Evolutionary conservation across 768 basidiomycete genomes (phyloP).

Genomic region (Mrakia blollopis): DNA sequence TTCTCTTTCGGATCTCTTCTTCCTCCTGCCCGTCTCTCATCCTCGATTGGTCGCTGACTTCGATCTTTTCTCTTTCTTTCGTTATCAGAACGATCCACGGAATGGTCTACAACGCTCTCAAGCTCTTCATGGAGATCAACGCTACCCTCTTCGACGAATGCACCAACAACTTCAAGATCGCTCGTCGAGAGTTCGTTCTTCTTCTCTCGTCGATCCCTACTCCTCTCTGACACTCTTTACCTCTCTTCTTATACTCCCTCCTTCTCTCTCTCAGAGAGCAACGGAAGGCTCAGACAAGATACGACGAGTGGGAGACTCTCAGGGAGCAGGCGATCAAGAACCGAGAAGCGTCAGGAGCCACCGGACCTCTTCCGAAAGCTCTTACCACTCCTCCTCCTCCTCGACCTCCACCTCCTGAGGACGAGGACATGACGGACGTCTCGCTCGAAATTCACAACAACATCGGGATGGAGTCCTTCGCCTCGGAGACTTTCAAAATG

Average conservation of each 20-base stretch:
- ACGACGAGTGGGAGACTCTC: conserved; percentile 83
- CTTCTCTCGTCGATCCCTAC: not conserved
- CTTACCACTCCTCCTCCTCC: conserved; percentile 70
- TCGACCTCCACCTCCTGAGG: conserved; percentile 69
- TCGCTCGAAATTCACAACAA: conserved; percentile 70
- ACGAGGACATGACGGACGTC: conserved; percentile 79
- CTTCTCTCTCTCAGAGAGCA: conserved; percentile 62
- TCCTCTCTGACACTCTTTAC: not conserved
- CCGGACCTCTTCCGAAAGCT: conserved; percentile 57
- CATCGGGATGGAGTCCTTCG: conserved; percentile 32
- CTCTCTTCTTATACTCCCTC: not conserved
- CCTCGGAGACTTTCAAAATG: conserved; percentile 63
- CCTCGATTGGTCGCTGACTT: not conserved
- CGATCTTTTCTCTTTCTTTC: not conserved
- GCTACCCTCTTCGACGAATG: conserved; percentile 90
- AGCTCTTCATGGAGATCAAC: conserved; percentile 98
- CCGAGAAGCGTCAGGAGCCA: conserved; percentile 36
- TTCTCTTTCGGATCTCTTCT: not conserved
- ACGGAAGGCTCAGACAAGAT: conserved; percentile 74
- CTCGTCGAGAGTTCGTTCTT: conserved; percentile 67
- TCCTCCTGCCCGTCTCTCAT: not conserved
- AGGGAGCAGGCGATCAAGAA: conserved; percentile 68
- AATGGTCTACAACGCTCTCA: conserved; percentile 98
- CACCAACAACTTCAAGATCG: conserved; percentile 87
- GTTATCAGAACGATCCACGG: conserved; percentile 83